These are phyloP conservation scores for Eucalyptus marginata DNA, from an alignment of 345 rosid genomes.

Conservation along the genomic window DNA sequence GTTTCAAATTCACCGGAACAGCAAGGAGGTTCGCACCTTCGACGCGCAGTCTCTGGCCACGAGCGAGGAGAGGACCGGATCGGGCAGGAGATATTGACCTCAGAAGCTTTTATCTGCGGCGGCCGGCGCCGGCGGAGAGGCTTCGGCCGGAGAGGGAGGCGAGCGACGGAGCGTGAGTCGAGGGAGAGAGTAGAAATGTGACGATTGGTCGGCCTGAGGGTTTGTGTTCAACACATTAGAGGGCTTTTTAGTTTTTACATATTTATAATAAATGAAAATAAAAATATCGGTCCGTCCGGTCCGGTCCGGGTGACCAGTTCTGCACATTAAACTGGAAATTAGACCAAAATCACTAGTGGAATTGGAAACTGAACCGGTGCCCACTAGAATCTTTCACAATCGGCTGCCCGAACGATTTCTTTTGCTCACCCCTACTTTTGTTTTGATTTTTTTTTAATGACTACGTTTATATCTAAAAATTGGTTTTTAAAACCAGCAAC, in stretches of 20 bases:
- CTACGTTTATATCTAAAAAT: background rate
- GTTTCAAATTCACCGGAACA: background rate
- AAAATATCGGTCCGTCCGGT: accelerated
- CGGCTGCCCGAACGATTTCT: accelerated
- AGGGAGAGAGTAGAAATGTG: background rate
- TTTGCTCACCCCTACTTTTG: accelerated
- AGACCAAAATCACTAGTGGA: too few species aligned
- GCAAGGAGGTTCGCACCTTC: background rate
- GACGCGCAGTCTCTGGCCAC: background rate
- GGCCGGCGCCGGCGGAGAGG: background rate
- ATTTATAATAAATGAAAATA: too few species aligned
- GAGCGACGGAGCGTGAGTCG: background rate
- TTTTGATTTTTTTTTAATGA: background rate
- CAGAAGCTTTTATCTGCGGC: background rate
- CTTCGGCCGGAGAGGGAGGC: background rate
- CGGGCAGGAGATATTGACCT: background rate
- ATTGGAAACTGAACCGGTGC: too few species aligned
- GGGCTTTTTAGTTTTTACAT: background rate
- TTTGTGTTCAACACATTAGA: background rate
- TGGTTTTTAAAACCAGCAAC: background rate
- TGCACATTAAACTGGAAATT: too few species aligned
- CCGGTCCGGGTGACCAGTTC: background rate
- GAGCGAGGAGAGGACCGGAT: background rate
- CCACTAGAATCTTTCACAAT: too few species aligned
- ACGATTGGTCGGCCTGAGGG: background rate